A percentile compares a stretch with the other conserved stretches of the same genome.
phyloP scores from a whole-genome alignment of 2,329 filamentous ascomycete species.

The Colletotrichum chlorophyti region DNA sequence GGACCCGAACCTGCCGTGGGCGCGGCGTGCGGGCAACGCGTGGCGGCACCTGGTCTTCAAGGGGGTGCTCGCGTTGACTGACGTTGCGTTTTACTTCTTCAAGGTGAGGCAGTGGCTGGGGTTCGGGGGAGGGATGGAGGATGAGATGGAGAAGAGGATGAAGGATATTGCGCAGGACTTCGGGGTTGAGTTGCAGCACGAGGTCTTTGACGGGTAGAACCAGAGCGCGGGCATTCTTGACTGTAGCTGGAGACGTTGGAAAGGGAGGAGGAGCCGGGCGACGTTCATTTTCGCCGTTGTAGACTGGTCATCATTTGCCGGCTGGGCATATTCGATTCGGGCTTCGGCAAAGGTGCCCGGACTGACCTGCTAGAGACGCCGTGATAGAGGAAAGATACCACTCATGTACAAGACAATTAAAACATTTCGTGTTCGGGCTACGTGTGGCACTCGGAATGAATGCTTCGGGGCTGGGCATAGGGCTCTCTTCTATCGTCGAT shows the following conservation, averaged over 20 bases:
- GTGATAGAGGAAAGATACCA: constrained; percentile 3
- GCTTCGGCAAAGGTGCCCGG: no score
- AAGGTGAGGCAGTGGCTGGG: constrained; percentile 80
- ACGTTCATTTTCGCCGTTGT: no score
- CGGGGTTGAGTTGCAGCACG: constrained; percentile 88
- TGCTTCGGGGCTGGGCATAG: no score
- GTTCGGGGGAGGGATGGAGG: constrained; percentile 86
- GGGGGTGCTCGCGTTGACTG: constrained; percentile 75
- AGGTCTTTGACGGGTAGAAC: constrained; percentile 83
- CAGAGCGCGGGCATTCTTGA: constrained; percentile 19
- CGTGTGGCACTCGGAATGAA: no score
- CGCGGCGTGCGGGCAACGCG: constrained; percentile 71
- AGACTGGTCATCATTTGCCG: no score
- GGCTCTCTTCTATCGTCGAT: no score
- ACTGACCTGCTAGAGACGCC: not conserved
- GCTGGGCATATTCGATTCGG: no score
- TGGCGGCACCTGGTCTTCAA: constrained; percentile 85
- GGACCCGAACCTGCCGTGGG: constrained; percentile 67
- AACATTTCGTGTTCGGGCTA: no score
- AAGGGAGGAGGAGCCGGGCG: no score
- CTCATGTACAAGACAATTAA: no score
- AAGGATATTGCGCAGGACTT: constrained; percentile 87
- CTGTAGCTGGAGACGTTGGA: not conserved
- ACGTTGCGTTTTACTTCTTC: constrained; percentile 83
- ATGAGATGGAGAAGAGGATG: constrained; percentile 90